Evolutionary conservation across 1,139 yeast genomes (phyloP), one percentile per base, ranked within the genome.

Genomic region (Yamadazyma mexicana): DNA sequence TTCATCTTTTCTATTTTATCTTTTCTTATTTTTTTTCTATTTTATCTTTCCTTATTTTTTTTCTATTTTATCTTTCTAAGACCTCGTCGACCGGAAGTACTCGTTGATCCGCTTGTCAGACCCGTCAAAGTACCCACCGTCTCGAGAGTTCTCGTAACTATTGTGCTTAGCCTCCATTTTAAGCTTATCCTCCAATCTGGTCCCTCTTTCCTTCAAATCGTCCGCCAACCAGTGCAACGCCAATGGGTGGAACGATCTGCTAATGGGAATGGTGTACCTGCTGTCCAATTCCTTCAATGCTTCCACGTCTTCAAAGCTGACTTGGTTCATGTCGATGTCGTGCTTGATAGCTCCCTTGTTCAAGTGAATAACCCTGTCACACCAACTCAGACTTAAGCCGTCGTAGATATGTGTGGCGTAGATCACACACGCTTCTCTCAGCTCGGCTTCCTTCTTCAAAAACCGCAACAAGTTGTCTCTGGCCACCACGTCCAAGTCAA

Each of bases 341-440:
- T 62, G 59, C 31, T 51, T 45, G 35, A 74, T 56, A 49, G 64
- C 33, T 0, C 98, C 98, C 39, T 79, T 75, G 50, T 78, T 80
- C 52, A 92, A 69, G 61, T 92, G 98, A n/a, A 84, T 73, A 10
- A 92, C 70, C 39, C 83, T 72, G 37, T 94, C 87, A 34, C 97
- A 95, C 96, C 98, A 92, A 34, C 69, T 65, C 31, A 61, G 62
- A 14, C 87, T 88, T 45, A 92, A 73, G 0, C 98, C 98, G 56
- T 92, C 98, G 59, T 92, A 92, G 38, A 92, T 92, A 57, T 92
- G 98, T 0, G 98, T 92, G 1, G 98, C 98, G 59, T 92, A 92
- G 5, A 92, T 75, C 46, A 83, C 83, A 37, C 87, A 75, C 45
- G 95, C 83, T 17, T 74, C 64, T 43, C 98, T 70, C 0, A 64